A percentile compares a stretch with the other conserved stretches of the same genome.
phyloP scores from a whole-genome alignment of 495 filamentous ascomycete genomes.

The Recurvomyces mirabilis region DNA sequence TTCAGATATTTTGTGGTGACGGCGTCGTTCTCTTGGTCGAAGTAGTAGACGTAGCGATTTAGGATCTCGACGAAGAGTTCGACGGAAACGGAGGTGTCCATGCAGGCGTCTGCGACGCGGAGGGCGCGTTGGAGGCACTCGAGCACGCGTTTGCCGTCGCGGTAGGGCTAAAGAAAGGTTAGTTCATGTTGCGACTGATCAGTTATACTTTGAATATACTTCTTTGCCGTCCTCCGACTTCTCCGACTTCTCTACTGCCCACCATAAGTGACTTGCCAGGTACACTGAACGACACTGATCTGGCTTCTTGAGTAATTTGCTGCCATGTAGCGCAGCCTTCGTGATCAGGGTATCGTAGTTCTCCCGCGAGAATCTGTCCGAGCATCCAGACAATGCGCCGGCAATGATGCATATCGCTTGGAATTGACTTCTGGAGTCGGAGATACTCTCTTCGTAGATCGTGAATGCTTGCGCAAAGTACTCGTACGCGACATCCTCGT shows the following conservation, averaged over 20 bases:
- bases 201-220: no score
- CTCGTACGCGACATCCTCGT: conserved; percentile 93
- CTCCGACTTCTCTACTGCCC: conserved; percentile 79
- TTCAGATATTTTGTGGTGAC: conserved; percentile 97
- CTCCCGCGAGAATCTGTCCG: conserved; percentile 74
- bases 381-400: conserved; percentile 70
- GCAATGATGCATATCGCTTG: conserved; percentile 94
- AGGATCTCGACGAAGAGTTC: conserved; percentile 97
- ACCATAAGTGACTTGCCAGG: conserved; percentile 92
- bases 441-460: conserved; percentile 91
- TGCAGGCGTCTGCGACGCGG: conserved; percentile 93
- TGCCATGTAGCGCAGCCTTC: conserved; percentile 91
- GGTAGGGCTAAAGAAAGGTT: conserved; percentile 59
- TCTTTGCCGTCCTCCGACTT: conserved; percentile 67
- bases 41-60: conserved; percentile 97
- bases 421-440: conserved; percentile 90
- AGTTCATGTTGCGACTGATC: no score
- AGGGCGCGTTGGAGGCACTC: conserved; percentile 94
- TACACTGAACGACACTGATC: conserved; percentile 97
- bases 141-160: conserved; percentile 90
- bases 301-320: conserved; percentile 93
- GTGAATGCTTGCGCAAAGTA: conserved; percentile 98
- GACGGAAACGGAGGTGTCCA: conserved; percentile 97
- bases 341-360: conserved; percentile 98
- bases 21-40: conserved; percentile 96